Evolutionary conservation across 2,329 filamentous ascomycete species (phyloP).

Genomic region (Venturia carpophila): DNA sequence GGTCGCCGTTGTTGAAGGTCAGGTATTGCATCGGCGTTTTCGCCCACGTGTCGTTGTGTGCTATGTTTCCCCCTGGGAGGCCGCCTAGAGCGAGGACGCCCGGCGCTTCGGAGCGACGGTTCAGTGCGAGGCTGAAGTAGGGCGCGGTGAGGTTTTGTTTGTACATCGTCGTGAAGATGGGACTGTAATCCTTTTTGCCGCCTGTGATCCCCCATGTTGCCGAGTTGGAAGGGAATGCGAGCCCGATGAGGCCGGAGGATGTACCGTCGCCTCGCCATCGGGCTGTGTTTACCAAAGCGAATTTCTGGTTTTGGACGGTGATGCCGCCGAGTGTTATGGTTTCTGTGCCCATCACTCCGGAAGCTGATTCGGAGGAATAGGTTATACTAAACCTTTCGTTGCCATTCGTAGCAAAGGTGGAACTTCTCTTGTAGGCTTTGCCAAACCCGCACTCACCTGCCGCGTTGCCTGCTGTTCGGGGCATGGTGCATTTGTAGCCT

Average conservation of each 20-base stretch:
- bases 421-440: slow-evolving; percentile 13
- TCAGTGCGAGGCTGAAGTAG: slow-evolving; percentile 17
- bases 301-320: slow-evolving; percentile 14
- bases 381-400: slow-evolving; percentile 15
- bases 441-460: slow-evolving; percentile 14
- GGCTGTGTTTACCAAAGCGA: slow-evolving; percentile 17
- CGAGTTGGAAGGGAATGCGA: slow-evolving; percentile 18
- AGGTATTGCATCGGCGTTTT: slow-evolving; percentile 16
- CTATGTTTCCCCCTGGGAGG: slow-evolving; percentile 12
- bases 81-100: slow-evolving; percentile 18
- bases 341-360: slow-evolving; percentile 16
- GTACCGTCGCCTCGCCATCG: slow-evolving; percentile 17
- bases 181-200: slow-evolving; percentile 10
- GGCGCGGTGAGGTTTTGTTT: slow-evolving; percentile 10
- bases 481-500: slow-evolving; percentile 16
- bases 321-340: slow-evolving; percentile 16
- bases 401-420: not conserved
- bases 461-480: not conserved
- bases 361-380: slow-evolving; percentile 17
- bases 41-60: slow-evolving; percentile 12
- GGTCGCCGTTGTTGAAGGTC: not conserved
- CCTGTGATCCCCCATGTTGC: not conserved
- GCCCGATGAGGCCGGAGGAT: slow-evolving; percentile 18
- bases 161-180: slow-evolving; percentile 15
- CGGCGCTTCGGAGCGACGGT: slow-evolving; percentile 12